These are phyloP conservation scores for Nannochloris sp. DNA, from an alignment of 139 green algal species.

Conservation along the genomic window DNA sequence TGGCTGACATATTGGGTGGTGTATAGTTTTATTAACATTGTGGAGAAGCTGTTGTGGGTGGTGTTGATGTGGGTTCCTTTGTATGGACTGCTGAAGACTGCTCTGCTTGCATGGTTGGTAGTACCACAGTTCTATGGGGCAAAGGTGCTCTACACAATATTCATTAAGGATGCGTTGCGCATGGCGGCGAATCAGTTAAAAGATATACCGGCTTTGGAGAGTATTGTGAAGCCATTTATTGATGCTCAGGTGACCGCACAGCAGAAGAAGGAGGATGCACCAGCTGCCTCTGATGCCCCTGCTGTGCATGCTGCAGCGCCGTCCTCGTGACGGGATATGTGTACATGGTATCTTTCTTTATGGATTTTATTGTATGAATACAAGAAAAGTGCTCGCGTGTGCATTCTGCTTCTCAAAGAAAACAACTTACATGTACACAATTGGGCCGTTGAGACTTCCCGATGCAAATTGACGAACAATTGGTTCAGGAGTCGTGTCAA, in stretches of 20 bases:
- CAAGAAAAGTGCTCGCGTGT: conserved; percentile 1
- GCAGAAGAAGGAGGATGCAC: neutral
- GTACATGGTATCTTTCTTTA: too few species aligned
- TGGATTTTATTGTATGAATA: neutral
- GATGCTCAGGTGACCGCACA: neutral
- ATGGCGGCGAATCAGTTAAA: conserved; percentile 10
- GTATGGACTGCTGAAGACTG: conserved; percentile 15
- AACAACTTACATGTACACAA: conserved; percentile 65
- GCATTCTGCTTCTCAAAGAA: neutral
- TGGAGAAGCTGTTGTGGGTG: conserved; percentile 25
- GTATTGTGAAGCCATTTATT: conserved; percentile 5
- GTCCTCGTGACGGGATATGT: neutral
- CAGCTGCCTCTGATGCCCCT: neutral
- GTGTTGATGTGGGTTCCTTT: conserved; percentile 27
- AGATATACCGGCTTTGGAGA: conserved; percentile 18
- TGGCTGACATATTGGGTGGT: conserved; percentile 36
- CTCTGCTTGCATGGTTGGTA: conserved; percentile 16
- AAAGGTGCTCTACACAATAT: conserved; percentile 10
- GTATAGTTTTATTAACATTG: conserved; percentile 6
- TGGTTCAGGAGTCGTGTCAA: conserved; percentile 83
- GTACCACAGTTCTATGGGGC: conserved; percentile 22
- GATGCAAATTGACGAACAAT: conserved; percentile 93
- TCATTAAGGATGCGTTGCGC: conserved; percentile 17
- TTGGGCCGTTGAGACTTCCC: conserved; percentile 78
- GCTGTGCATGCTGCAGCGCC: neutral